phyloP scores from a whole-genome alignment of 148 eudicot species.

The Simmondsia chinensis region DNA sequence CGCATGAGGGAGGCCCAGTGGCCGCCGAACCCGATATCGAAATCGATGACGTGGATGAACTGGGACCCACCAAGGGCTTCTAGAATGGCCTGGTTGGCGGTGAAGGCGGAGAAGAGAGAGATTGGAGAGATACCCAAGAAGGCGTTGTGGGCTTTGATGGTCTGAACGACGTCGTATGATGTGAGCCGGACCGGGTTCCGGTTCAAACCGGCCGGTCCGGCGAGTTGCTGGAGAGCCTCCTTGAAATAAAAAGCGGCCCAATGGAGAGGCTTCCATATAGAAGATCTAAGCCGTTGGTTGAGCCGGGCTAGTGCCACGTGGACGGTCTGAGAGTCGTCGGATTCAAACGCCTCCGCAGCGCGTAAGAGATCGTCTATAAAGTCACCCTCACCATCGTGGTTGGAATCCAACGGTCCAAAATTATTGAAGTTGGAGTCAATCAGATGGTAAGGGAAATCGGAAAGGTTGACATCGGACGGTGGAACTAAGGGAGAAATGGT shows the following conservation, averaged over 20 bases:
- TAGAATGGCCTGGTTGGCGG: constrained; percentile 81
- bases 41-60: constrained; percentile 69
- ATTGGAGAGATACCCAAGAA: constrained; percentile 73
- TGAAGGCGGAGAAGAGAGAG: constrained; percentile 72
- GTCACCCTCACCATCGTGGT: constrained; percentile 26
- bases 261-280: constrained; percentile 66
- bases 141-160: constrained; percentile 57
- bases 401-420: constrained; percentile 10
- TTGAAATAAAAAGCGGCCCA: constrained; percentile 85
- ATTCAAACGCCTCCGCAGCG: constrained; percentile 68
- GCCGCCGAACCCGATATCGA: constrained; percentile 83
- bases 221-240: constrained; percentile 62
- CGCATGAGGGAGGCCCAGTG: constrained; percentile 93
- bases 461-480: constrained; percentile 31
- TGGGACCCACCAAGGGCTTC: constrained; percentile 67
- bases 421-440: constrained; percentile 9
- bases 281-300: constrained; percentile 58
- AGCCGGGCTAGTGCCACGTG: constrained; percentile 68
- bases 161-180: constrained; percentile 54
- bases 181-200: constrained; percentile 16
- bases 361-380: constrained; percentile 71
- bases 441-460: constrained; percentile 15
- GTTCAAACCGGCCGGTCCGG: constrained; percentile 13
- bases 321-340: constrained; percentile 51
- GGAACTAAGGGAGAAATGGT: constrained; percentile 1